Evolutionary conservation across 345 rosid genomes (phyloP), one percentile per base, ranked within the genome.

Genomic region (Murraya koenigii): DNA sequence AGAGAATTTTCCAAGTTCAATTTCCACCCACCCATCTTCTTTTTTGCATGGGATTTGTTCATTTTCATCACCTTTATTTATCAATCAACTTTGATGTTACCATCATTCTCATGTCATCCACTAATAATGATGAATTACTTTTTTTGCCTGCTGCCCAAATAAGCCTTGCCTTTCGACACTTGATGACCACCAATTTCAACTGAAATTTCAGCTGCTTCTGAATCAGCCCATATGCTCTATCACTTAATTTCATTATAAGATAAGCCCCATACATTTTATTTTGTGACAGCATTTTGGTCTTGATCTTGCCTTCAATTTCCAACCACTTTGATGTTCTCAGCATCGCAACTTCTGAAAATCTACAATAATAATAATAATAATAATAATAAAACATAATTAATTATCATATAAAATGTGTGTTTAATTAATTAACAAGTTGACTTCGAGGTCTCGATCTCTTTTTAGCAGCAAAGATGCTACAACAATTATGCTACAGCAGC

Each of bases 1-100:
- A 47, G 74, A 82, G 73, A 92, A 91, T 71, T 88, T 91, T 5
- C 98, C 98, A 0, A 91, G 47, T 86, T 91, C 92, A 52, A 92
- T 79, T 87, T 92, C 97, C 91, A 88, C 54, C 97, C 97, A 94
- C 6, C 93, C 95, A 38, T 89, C 90, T 7, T 75, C 83, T 75
- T 90, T 85, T 60, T 66, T 79, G 9, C 55, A 35, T 0, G 88
- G 86, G 13, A 80, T 78, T 9, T 62, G 47, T 41, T 74, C 67
- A 1, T 54, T 77, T 11, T 47, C 77, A 8, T 69, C 79, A 0
- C 47, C 58, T 66, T 22, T 80, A 66, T 44, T 79, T 74, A 14
- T 59, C 71, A 5, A 14, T 59, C 71, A 5, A 35, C 80, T 44
- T 80, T 22, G 66, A 81, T 33, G 5, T 47, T 5, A 58, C 62